Evolutionary conservation across 2,329 filamentous ascomycete species (phyloP).

Genomic region (Aspergillus pseudoglaucus): DNA sequence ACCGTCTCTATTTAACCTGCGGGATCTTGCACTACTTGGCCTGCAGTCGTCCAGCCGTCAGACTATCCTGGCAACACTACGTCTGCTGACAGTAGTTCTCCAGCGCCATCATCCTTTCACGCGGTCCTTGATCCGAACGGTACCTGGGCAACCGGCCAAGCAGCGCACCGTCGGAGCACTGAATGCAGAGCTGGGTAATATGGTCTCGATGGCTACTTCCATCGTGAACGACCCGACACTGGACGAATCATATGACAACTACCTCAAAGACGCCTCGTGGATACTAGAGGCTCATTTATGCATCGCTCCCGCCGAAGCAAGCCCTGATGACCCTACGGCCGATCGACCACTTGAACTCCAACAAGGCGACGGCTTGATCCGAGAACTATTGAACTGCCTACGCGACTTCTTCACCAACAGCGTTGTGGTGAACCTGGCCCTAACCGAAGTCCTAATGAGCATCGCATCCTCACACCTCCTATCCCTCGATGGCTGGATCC

Average conservation of each 20-base stretch:
- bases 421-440: slow-evolving; percentile 79
- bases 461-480: slow-evolving; percentile 80
- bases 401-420: slow-evolving; percentile 82
- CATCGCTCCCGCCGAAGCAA: slow-evolving; percentile 25
- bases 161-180: slow-evolving; percentile 33
- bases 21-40: slow-evolving; percentile 83
- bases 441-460: slow-evolving; percentile 77
- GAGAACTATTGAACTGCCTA: slow-evolving; percentile 53
- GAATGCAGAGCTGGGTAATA: slow-evolving; percentile 34
- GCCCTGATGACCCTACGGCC: slow-evolving; percentile 40
- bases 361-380: slow-evolving; percentile 54
- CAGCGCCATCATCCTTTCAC: slow-evolving; percentile 85
- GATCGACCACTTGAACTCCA: slow-evolving; percentile 61
- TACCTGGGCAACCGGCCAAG: slow-evolving; percentile 29
- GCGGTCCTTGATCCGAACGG: slow-evolving; percentile 56
- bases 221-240: slow-evolving; percentile 33
- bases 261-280: slow-evolving; percentile 49
- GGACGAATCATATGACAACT: slow-evolving; percentile 38
- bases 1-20: slow-evolving; percentile 84
- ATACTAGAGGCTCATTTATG: slow-evolving; percentile 35
- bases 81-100: slow-evolving; percentile 78
- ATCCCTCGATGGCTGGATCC: slow-evolving; percentile 82
- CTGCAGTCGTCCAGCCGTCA: slow-evolving; percentile 77
- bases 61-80: slow-evolving; percentile 82
- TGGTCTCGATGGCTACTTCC: slow-evolving; percentile 31